Base-by-base conservation (phyloP, 192 early-diverging fungal species). In the Haplosporangium gracile region DNA sequence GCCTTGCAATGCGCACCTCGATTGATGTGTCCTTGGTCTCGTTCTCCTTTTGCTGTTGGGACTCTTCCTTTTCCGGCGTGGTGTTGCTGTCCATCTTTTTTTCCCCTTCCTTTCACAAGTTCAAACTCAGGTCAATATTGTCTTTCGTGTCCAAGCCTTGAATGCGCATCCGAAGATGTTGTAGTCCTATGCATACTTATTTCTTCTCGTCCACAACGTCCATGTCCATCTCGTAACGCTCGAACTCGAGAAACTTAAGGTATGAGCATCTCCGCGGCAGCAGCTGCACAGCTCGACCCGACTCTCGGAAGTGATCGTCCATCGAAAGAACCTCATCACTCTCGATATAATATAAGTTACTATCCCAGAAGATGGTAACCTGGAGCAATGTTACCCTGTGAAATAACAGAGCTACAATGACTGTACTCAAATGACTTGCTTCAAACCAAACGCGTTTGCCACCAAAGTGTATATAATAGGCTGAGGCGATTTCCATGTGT, bases 211-310 rank as follows among this genome's bases (percentile, higher is more conserved):
- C 77, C 77, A 78, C 69, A 53, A 36, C 13, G 40, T 78, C 77
- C 77, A 78, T 78, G n/a, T 71, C 69, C 77, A 78, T 70, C 22
- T 71, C 68, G 24, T 78, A 69, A 40, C 5, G 18, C 69, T 78
- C 68, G 8, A 78, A 22, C 24, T 47, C 34, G 32, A 78, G 45
- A 49, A 55, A 7, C 24, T 26, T 70, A 20, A 78, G 47, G 51
- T 71, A 0, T 55, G 47, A 2, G n/a, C 77, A 78, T 38, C 68
- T 42, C 20, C 68, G 68, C 29, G 68, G 68, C 49, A 78, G 77
- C 34, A 78, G 16, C 51, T 78, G 77, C 45, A 78, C 45, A 71
- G 69, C 68, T 49, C 68, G 68, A 70, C 77, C 77, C 45, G 26
- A 40, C 29, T 18, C 0, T 70, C 3, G 77, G 40, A 78, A 78